A percentile compares a stretch with the other conserved stretches of the same genome.
Conservation (phyloP, 495 filamentous ascomycete species). For the Massariosphaeria phaeospora region DNA sequence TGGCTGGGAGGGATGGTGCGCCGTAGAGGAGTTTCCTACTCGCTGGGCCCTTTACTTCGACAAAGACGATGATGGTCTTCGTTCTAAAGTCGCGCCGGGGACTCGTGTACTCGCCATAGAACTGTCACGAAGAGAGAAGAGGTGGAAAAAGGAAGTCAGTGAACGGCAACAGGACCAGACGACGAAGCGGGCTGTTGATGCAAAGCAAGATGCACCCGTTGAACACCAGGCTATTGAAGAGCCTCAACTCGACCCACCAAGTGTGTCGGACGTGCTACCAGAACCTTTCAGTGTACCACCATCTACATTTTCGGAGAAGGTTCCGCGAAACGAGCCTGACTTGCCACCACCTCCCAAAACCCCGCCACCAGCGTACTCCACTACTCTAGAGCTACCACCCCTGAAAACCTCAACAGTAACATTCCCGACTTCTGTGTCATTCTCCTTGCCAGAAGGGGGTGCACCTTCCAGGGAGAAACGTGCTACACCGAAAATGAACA, state of each 20-base stretch:
- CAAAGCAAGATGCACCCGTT: conserved; percentile 15
- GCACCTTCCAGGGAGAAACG: conserved; percentile 6
- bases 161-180: conserved; percentile 28
- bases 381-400: neutral
- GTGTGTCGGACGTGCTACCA: neutral
- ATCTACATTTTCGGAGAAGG: conserved; percentile 5
- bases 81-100: conserved; percentile 15
- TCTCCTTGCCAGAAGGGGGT: neutral
- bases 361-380: conserved; percentile 8
- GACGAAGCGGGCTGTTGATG: conserved; percentile 19
- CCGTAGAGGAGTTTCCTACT: conserved; percentile 35
- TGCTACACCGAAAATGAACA: conserved; percentile 6
- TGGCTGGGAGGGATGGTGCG: conserved; percentile 40
- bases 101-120: conserved; percentile 26
- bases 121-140: conserved; percentile 27
- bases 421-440: neutral
- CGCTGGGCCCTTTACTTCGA: conserved; percentile 34
- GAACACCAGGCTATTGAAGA: conserved; percentile 14
- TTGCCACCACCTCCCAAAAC: conserved; percentile 8
- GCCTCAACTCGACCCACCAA: conserved; percentile 1
- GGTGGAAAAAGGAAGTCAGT: conserved; percentile 15
- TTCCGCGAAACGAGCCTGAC: neutral
- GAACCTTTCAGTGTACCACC: conserved; percentile 15
- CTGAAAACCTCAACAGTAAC: neutral
- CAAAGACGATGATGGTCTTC: conserved; percentile 31